Evolutionary conservation across 1,284 basidiomycete genomes (phyloP).

Genomic region (Lentinus polychrous): DNA sequence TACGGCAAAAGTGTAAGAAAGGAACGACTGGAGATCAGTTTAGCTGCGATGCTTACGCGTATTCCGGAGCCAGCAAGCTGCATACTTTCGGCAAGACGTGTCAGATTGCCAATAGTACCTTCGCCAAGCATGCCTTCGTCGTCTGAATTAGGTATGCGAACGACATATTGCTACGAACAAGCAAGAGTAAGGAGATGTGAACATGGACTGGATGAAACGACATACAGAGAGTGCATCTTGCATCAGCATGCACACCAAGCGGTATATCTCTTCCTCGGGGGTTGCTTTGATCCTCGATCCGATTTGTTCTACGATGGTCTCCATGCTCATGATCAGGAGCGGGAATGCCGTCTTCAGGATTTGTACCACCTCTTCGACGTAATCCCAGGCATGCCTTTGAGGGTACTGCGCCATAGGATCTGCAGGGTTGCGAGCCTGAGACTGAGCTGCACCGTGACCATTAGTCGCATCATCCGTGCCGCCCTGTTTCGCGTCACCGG

Average conservation of each 20-base stretch:
- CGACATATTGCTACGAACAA: slow-evolving; percentile 60
- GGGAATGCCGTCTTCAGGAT: slow-evolving; percentile 97
- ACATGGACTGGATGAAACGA: neutral
- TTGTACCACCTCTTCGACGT: slow-evolving; percentile 92
- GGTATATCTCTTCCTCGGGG: slow-evolving; percentile 93
- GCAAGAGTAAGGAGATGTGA: neutral
- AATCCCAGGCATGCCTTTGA: slow-evolving; percentile 76
- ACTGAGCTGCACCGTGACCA: slow-evolving; percentile 1
- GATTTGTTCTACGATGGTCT: slow-evolving; percentile 97
- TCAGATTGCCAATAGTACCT: slow-evolving; percentile 55
- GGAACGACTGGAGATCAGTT: neutral
- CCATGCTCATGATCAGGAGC: slow-evolving; percentile 89
- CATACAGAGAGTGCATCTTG: slow-evolving; percentile 66
- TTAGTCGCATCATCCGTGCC: slow-evolving; percentile 8
- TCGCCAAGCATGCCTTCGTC: slow-evolving; percentile 74
- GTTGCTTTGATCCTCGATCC: slow-evolving; percentile 86
- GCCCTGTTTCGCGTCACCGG: slow-evolving; percentile 4
- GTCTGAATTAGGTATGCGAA: slow-evolving; percentile 56
- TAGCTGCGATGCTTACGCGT: slow-evolving; percentile 39
- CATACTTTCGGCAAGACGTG: slow-evolving; percentile 69
- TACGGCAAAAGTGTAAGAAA: slow-evolving; percentile 21
- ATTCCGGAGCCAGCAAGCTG: slow-evolving; percentile 36
- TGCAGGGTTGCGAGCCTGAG: neutral
- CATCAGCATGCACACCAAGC: slow-evolving; percentile 81
- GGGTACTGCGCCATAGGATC: neutral